Evolutionary conservation across 2,329 filamentous ascomycete genomes (phyloP).

Genomic region (Neonectria ditissima): DNA sequence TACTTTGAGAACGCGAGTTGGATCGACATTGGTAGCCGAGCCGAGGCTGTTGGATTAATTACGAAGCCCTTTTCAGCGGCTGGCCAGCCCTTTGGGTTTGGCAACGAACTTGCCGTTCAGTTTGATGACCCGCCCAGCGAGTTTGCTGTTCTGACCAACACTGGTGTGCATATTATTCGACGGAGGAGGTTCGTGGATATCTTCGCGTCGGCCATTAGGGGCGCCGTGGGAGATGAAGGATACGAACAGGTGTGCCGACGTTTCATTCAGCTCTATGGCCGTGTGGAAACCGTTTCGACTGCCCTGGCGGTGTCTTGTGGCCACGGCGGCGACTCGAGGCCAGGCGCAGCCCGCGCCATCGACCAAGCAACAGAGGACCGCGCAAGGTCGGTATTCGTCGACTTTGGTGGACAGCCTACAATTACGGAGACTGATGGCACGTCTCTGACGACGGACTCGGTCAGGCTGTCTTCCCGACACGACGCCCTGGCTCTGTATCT

Average conservation of each 20-base stretch:
- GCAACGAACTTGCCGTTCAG: conserved; percentile 96
- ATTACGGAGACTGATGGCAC: conserved; percentile 82
- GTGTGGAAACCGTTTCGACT: conserved; percentile 88
- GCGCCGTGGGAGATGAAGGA: conserved; percentile 80
- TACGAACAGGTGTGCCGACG: conserved; percentile 84
- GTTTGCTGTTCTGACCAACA: conserved; percentile 91
- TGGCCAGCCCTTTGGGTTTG: conserved; percentile 79
- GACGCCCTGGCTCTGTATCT: conserved; percentile 90
- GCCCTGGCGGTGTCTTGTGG: conserved; percentile 95
- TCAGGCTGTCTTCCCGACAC: conserved; percentile 88
- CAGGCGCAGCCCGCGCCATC: conserved; percentile 80
- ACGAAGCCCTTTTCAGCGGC: conserved; percentile 79
- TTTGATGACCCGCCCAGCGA: conserved; percentile 87
- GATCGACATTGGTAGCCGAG: conserved; percentile 78
- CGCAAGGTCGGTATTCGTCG: conserved; percentile 89
- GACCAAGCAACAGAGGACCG: conserved; percentile 89
- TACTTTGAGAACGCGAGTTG: conserved; percentile 86
- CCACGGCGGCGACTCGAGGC: conserved; percentile 80
- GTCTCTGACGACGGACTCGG: conserved; percentile 80
- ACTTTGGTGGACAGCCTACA: conserved; percentile 88
- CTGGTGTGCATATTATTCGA: conserved; percentile 87
- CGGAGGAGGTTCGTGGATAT: conserved; percentile 89
- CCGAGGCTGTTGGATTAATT: conserved; percentile 83
- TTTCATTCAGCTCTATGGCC: conserved; percentile 87
- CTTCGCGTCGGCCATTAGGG: conserved; percentile 84